Base-by-base conservation (phyloP, 345 rosid species). In the Tarenaya hassleriana region DNA sequence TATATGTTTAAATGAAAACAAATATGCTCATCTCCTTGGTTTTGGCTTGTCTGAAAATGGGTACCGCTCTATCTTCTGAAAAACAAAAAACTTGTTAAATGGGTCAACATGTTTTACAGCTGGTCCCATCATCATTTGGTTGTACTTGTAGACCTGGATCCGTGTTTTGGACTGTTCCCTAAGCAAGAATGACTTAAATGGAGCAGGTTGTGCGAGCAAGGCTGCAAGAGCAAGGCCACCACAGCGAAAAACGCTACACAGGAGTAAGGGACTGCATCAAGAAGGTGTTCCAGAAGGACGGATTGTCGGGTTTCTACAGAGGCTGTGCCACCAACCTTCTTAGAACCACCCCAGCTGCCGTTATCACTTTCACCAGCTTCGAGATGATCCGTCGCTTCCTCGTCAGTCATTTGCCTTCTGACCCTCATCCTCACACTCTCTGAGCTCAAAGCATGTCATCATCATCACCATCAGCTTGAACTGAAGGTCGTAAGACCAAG, bases 341-440 rank as follows among this genome's bases (percentile, higher is more conserved):
- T 8, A 75, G 94, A 73, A 90, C 95, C 27, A 86, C 94, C 6
- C 95, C 97, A 5, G 88, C 95, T 27, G 91, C 97, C 17, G 94
- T 69, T 15, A 84, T 90, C 56, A 90, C 97, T 1, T 90, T 90
- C 76, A 90, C 94, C 48, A 90, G 95, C 75, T 90, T 84, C 56
- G 97, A 89, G 77, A 89, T 78, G 97, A 79, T 85, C 57, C 92
- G 80, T 60, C 71, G 85, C 21, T 84, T 79, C 68, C 76, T 88
- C 11, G 83, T 86, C 31, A 53, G 73, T 8, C 68, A 48, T 34
- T 61, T 37, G 29, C 80, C 86, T n/a, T n/a, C n/a, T n/a, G n/a
- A n/a, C n/a, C n/a, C n/a, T n/a, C n/a, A 53, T 73, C 95, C 13
- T n/a, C 63, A 66, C 74, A 60, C 83, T 62, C 60, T 66, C n/a